Evolutionary conservation across 2,329 filamentous ascomycete species (phyloP), one percentile per base, ranked within the genome.

Genomic region (Paraconiothyrium brasiliense): DNA sequence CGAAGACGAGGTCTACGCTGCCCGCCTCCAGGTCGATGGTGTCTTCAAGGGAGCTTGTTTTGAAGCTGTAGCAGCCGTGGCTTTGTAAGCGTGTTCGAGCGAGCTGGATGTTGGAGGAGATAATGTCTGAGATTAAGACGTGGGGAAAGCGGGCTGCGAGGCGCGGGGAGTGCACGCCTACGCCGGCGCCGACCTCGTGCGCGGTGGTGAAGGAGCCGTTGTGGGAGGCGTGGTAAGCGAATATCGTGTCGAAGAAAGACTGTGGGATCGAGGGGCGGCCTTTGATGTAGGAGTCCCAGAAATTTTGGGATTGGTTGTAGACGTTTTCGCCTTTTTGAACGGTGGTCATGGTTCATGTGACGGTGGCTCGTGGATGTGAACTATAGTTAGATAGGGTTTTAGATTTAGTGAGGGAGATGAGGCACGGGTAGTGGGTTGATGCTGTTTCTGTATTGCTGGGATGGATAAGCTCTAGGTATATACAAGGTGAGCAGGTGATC

Each of bases 221-320:
- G 20, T 73, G 63, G 1, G 16, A 43, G 16, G 47, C 43, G 44
- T 75, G 72, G 48, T 74, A 74, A 39, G 43, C 37, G 60, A 66
- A 72, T 27, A 74, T 62, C 4, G 67, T 61, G 16, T 67, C 54
- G 51, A 70, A 71, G 44, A 75, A 62, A 5, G 46, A 44, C 6
- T 66, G 47, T 5, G 70, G 70, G 1, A 60, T 35, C 2, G 49
- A 14, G 22, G 67, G 68, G 7, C 72, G 59, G 16, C 70, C 69
- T 49, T 65, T 68, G 35, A 69, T 58, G 35, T 74, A 72, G 52
- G 65, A 68, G 35, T 65, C 57, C 70, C 69, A 74, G 51, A 74
- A 74, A 1, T 11, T 8, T 14, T 27, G 22, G 11, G 24, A 27
- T 48, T 48, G 46, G 46, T 44, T 44, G 41, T 44, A 44, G 41